phyloP scores from a whole-genome alignment of 23 red algal species.

The Gracilariopsis chorda region DNA sequence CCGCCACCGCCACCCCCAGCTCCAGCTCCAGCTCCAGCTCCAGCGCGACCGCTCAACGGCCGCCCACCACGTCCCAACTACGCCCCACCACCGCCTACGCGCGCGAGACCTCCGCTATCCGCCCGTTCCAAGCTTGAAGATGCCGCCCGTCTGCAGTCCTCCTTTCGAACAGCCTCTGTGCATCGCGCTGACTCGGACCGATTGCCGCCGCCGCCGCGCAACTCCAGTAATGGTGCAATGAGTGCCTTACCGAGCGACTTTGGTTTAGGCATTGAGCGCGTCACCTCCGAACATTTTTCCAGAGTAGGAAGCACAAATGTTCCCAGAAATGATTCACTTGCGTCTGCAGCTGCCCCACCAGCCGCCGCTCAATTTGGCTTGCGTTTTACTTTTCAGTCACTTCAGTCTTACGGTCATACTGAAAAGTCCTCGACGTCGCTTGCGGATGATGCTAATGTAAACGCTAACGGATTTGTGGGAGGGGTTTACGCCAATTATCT shows the following conservation, averaged over 20 bases:
- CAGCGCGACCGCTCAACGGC: background rate
- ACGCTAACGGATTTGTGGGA: conserved; percentile 25
- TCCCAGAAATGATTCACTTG: too few species aligned
- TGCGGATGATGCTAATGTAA: background rate
- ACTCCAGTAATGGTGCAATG: background rate
- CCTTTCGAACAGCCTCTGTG: too few species aligned
- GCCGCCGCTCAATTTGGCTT: background rate
- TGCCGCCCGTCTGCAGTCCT: too few species aligned
- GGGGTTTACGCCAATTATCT: background rate
- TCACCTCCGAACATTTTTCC: conserved; percentile 22
- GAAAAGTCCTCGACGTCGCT: conserved; percentile 39
- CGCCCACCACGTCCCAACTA: conserved; percentile 27
- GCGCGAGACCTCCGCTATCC: background rate
- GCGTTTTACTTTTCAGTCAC: conserved; percentile 60
- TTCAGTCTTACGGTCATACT: conserved; percentile 60
- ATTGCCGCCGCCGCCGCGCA: background rate
- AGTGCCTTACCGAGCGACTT: conserved; percentile 10
- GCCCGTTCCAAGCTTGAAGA: too few species aligned
- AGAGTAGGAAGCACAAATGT: background rate
- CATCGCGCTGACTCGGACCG: background rate
- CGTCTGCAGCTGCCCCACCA: background rate
- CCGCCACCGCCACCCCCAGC: background rate
- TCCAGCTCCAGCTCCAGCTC: background rate
- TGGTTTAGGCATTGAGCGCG: conserved; percentile 36
- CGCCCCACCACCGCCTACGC: background rate